These are phyloP conservation scores for Mycena metata DNA, from an alignment of 768 basidiomycete species.

Conservation along the genomic window DNA sequence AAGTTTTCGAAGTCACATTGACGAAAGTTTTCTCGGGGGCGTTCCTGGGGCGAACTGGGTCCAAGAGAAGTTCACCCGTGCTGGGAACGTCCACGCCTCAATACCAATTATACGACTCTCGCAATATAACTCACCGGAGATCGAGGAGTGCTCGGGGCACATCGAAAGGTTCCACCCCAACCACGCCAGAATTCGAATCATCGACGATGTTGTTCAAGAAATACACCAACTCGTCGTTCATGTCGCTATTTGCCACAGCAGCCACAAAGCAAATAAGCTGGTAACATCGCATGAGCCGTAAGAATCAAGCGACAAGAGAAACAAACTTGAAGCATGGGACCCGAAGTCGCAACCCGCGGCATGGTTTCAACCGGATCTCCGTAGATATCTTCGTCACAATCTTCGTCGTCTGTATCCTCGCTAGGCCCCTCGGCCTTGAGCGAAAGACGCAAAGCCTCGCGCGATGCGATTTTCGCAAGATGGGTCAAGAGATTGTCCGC, in stretches of 20 bases:
- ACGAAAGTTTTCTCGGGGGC: constrained; percentile 33
- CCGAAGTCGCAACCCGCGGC: too few relatives aligned
- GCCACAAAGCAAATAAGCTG: neutral
- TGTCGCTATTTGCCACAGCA: neutral
- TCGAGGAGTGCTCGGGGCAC: constrained; percentile 42
- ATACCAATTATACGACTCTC: neutral
- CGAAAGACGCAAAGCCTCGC: too few relatives aligned
- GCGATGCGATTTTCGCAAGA: too few relatives aligned
- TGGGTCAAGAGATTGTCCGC: too few relatives aligned
- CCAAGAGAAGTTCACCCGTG: constrained; percentile 38
- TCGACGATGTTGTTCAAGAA: neutral
- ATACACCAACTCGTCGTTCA: neutral
- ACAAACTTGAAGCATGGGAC: too few relatives aligned
- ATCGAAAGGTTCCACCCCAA: constrained; percentile 39
- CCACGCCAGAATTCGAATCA: neutral
- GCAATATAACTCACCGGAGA: constrained; percentile 32
- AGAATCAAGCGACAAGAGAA: too few relatives aligned
- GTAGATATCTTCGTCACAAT: too few relatives aligned
- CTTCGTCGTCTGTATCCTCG: too few relatives aligned
- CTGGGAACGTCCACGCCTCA: constrained; percentile 15
- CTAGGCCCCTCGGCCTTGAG: too few relatives aligned
- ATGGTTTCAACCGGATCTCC: too few relatives aligned
- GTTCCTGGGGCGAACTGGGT: constrained; percentile 32
- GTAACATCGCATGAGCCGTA: too few relatives aligned
- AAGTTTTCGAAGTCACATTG: constrained; percentile 21